These are phyloP conservation scores for Annulohypoxylon nitens DNA, from an alignment of 495 filamentous ascomycete species.

Conservation along the genomic window DNA sequence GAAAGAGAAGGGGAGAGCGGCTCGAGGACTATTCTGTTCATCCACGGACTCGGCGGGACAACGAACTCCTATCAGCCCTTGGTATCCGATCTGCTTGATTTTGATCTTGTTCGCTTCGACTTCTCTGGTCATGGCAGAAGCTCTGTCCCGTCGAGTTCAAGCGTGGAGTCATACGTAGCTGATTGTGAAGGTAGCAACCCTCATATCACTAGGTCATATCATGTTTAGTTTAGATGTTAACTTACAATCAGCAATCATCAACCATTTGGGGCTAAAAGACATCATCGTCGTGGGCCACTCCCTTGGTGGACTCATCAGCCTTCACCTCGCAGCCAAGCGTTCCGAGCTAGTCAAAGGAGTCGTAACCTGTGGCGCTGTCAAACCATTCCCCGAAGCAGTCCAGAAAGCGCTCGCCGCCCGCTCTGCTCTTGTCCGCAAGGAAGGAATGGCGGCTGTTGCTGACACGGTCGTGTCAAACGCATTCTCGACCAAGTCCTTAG, in stretches of 20 bases:
- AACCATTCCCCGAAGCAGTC: background rate
- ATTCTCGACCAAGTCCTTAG: slow-evolving; percentile 21
- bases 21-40: slow-evolving; percentile 18
- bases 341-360: background rate
- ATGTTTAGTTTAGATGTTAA: background rate
- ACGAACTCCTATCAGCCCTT: slow-evolving; percentile 24
- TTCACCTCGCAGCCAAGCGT: slow-evolving; percentile 10
- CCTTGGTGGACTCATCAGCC: slow-evolving; percentile 1
- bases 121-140: slow-evolving; percentile 28
- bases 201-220: too few species aligned
- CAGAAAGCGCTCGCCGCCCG: slow-evolving; percentile 8
- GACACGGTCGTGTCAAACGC: slow-evolving; percentile 1
- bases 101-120: slow-evolving; percentile 24
- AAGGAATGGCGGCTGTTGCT: slow-evolving; percentile 6
- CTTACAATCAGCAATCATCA: background rate
- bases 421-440: background rate
- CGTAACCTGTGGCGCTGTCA: background rate
- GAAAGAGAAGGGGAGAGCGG: slow-evolving; percentile 16
- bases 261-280: slow-evolving; percentile 1
- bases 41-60: slow-evolving; percentile 20
- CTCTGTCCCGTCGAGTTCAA: slow-evolving; percentile 1
- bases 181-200: slow-evolving; percentile 12
- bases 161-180: slow-evolving; percentile 24
- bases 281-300: slow-evolving; percentile 10
- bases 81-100: slow-evolving; percentile 11